These are phyloP conservation scores for Xylariaceae sp. DNA, from an alignment of 2,329 filamentous ascomycete genomes.

Conservation along the genomic window DNA sequence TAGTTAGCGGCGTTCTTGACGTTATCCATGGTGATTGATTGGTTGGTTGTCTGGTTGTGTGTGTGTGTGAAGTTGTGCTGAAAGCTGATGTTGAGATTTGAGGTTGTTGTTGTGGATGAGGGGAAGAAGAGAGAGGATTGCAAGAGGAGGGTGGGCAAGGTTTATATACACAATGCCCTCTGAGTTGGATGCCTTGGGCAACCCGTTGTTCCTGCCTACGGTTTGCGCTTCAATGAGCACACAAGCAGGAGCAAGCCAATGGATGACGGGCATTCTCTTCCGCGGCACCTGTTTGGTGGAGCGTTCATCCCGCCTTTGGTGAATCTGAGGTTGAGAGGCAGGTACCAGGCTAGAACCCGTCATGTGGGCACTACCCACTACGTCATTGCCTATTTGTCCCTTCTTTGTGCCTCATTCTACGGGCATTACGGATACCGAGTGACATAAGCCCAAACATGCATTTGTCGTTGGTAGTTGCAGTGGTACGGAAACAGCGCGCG, in stretches of 20 bases:
- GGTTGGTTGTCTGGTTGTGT: conserved; percentile 13
- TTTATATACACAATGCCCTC: conserved; percentile 1
- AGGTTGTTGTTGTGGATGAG: conserved; percentile 1
- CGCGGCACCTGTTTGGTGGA: not conserved
- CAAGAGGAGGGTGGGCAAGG: conserved; percentile 1
- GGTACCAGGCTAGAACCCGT: not conserved
- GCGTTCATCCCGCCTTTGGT: not conserved
- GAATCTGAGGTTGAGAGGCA: not conserved
- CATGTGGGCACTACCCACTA: not conserved
- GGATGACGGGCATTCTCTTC: not conserved
- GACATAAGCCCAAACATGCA: too few species aligned
- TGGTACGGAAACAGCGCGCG: too few species aligned
- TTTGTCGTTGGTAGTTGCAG: too few species aligned
- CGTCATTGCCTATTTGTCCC: not conserved
- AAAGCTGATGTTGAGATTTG: conserved; percentile 7
- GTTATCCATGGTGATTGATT: conserved; percentile 46
- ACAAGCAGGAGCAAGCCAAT: conserved; percentile 6
- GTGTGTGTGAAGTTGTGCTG: conserved; percentile 17
- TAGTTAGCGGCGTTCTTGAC: conserved; percentile 65
- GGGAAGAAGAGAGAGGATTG: conserved; percentile 2
- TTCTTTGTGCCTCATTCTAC: not conserved
- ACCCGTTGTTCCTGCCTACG: not conserved
- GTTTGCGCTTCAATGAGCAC: not conserved
- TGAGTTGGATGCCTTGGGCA: not conserved
- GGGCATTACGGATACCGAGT: too few species aligned